Conservation (phyloP, 768 basidiomycete species). For the Tylopilus cervinicoccineus region DNA sequence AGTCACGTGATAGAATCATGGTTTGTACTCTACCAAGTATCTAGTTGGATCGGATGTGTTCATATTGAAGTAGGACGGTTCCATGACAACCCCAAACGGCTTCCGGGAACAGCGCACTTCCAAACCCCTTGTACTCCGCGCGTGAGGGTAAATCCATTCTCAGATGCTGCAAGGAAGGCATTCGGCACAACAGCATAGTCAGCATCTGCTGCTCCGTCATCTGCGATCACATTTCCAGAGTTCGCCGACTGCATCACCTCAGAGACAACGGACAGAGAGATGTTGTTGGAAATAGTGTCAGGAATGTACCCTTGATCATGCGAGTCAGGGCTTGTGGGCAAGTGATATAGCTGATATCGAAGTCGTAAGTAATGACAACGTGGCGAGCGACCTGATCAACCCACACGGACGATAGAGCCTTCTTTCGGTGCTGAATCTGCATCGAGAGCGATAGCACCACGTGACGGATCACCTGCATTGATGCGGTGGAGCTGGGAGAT, state of each 20-base stretch:
- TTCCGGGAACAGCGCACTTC: constrained; percentile 42
- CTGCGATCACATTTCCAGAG: background rate
- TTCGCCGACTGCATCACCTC: constrained; percentile 11
- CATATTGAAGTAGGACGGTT: background rate
- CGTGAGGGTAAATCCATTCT: constrained; percentile 48
- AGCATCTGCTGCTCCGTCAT: background rate
- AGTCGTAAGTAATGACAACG: background rate
- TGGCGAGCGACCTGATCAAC: constrained; percentile 4
- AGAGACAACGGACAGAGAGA: constrained; percentile 24
- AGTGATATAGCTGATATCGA: constrained; percentile 40
- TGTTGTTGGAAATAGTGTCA: constrained; percentile 3
- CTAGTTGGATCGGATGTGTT: background rate
- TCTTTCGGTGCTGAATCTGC: constrained; percentile 45
- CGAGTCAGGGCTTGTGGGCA: constrained; percentile 23
- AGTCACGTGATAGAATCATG: constrained; percentile 8
- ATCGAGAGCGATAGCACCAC: constrained; percentile 62
- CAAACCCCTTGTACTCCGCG: constrained; percentile 32
- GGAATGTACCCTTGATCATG: constrained; percentile 1
- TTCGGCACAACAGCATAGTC: constrained; percentile 3
- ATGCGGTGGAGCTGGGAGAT: constrained; percentile 50
- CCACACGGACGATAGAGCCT: constrained; percentile 52
- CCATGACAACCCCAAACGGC: constrained; percentile 18
- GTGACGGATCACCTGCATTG: constrained; percentile 67
- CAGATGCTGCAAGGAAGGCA: constrained; percentile 47
- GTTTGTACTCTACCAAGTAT: too few species aligned